Base-by-base conservation (phyloP, 805 yeast genomes). In the Kuraishia borneana region DNA sequence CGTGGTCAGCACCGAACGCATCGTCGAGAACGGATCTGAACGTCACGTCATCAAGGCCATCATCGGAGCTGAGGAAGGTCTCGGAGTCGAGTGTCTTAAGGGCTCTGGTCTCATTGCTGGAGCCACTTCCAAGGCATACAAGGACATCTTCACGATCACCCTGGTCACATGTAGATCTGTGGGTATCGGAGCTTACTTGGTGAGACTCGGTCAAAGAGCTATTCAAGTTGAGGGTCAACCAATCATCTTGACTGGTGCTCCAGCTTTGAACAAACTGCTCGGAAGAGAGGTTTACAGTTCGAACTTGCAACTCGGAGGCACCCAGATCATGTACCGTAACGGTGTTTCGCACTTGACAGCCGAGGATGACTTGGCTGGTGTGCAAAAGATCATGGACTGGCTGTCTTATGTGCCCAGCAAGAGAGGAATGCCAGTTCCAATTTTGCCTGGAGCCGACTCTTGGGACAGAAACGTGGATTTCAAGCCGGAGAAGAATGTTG, bases 41-140 rank as follows among this genome's bases (percentile, higher is more conserved):
- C 76, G 96, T 53, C 70, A 74, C 53, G 70, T 82, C 47, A 84
- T 92, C 53, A 83, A 74, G 40, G 73, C 94, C 27, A 76, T 92
- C 47, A 72, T 92, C 54, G 97, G 97, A 64, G 76, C 83, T 39
- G 95, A 88, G 56, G 95, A 92, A 45, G 97, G 97, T 34, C 67
- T 94, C 41, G 99, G 99, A 67, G 99, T 92, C 39, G 99, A 92
- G 62, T 92, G 96, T 73, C 76, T 92, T 61, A 78, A 79, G 63
- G 99, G 99, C 26, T 89, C 97, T 36, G 99, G 97, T 65, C 70
- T 92, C 53, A 92, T 92, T 63, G 99, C 99, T 17, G 99, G 99
- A 61, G 95, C 95, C 20, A 92, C 99, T 31, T 83, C 96, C 9
- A 79, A 85, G 57, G 98, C 98, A 16, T 92, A 92, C 74, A 83